Evolutionary conservation across 257 asterid species (phyloP), one percentile per base, ranked within the genome.

Genomic region (Forsythia viridissima): DNA sequence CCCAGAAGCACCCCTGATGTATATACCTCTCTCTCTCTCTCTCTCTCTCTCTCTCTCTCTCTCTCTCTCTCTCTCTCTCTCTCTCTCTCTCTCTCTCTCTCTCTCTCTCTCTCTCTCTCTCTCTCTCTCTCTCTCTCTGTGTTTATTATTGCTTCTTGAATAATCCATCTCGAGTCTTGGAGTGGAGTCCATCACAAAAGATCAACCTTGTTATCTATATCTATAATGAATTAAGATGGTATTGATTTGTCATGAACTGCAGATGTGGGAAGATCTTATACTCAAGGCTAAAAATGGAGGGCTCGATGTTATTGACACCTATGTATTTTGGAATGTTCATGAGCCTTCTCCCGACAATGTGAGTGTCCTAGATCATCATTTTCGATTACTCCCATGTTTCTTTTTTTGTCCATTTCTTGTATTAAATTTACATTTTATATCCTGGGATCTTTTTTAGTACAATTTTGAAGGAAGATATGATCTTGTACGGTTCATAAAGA

Each of bases 1-100:
- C 92, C 96, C 18, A 89, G 96, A 84, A 91, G 96, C 80, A 89
- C 93, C 55, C 96, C 96, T 84, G 92, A 91, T 81, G 96, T 91
- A 91, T 81, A 92, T 89, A 83, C 71, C 63, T 44, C 46, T 70
- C 76, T 13, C n/a, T 73, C 46, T 20, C n/a, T n/a, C n/a, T n/a
- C n/a, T n/a, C n/a, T n/a, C n/a, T n/a, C n/a, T n/a, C n/a, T n/a
- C n/a, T n/a, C n/a, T n/a, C n/a, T n/a, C n/a, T n/a, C n/a, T n/a
- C n/a, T n/a, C n/a, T n/a, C n/a, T n/a, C n/a, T n/a, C n/a, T n/a
- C n/a, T n/a, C n/a, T n/a, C n/a, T n/a, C n/a, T n/a, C n/a, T n/a
- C n/a, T n/a, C n/a, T n/a, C n/a, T n/a, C n/a, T n/a, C n/a, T n/a
- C n/a, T n/a, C n/a, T n/a, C n/a, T n/a, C n/a, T n/a, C n/a, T n/a